Conservation (phyloP, 2,329 filamentous ascomycete species). For the Thielaviopsis euricoi region DNA sequence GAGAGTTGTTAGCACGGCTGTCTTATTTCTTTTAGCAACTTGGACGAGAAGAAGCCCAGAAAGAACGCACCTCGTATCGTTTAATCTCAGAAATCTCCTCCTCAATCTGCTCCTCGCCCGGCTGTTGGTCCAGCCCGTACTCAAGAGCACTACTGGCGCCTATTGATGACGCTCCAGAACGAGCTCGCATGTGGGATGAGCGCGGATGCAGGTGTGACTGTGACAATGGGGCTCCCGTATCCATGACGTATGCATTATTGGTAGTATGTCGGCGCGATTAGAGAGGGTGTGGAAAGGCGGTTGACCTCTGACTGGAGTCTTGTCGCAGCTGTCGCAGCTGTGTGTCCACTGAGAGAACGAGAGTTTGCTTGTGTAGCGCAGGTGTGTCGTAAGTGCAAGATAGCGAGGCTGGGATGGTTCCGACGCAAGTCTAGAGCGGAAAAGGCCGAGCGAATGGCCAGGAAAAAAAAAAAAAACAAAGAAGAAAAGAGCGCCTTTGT, state of each 20-base stretch:
- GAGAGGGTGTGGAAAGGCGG: too few species aligned
- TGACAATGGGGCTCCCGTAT: constrained; percentile 3
- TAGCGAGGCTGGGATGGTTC: neutral
- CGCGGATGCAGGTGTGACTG: neutral
- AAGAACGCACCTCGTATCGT: constrained; percentile 62
- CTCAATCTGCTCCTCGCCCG: constrained; percentile 51
- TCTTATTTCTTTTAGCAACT: neutral
- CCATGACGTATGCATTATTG: constrained; percentile 4
- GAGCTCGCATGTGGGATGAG: constrained; percentile 2
- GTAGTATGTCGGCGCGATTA: neutral
- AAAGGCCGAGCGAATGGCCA: neutral
- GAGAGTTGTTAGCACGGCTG: neutral
- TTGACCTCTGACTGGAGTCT: neutral
- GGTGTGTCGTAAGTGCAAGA: neutral
- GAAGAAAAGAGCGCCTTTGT: neutral
- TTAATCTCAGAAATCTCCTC: constrained; percentile 98
- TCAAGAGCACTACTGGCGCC: constrained; percentile 16
- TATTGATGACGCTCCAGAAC: neutral
- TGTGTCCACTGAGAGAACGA: neutral
- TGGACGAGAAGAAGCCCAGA: neutral
- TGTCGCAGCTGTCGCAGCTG: neutral
- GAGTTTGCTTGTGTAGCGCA: neutral
- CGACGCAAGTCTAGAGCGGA: neutral
- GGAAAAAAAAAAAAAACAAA: neutral
- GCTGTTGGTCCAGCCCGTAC: constrained; percentile 15